Evolutionary conservation across 768 basidiomycete genomes (phyloP), one percentile per base, ranked within the genome.

Genomic region (Rhodotorula toruloides): DNA sequence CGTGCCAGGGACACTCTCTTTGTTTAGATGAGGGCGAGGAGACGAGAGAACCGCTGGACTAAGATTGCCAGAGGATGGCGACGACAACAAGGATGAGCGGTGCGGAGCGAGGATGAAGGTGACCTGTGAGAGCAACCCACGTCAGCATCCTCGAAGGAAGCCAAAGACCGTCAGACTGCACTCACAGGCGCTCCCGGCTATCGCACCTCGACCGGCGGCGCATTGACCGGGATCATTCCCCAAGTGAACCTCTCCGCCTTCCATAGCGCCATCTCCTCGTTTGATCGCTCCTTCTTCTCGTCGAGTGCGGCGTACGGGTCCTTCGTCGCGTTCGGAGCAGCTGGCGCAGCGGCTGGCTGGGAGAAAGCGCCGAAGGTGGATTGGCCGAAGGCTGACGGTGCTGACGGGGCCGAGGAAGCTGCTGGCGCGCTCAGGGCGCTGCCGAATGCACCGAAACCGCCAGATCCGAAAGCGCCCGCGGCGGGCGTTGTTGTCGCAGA

Each of bases 191-290:
- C n/a, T n/a, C n/a, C n/a, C n/a, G n/a, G n/a, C 48, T 61, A 70
- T 29, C 68, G 42, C 6, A 65, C 68, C 17, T 54, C 44, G 7
- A 70, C 19, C 22, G 68, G 68, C 10, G 68, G 68, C 11, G 63
- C 60, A 0, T 25, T 5, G 16, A 70, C 36, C 22, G 68, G 68
- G 5, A 70, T 65, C 52, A 37, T 31, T 11, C 63, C 68, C 68
- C 68, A 70, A 4, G 14, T 34, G 61, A 70, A 70, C 61, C 8
- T 32, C 46, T 50, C 53, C 40, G 49, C 52, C 56, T 21, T 6
- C 63, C 63, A 70, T 22, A 59, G 25, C 17, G 49, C 68, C 60
- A 65, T 50, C 56, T 70, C 68, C 31, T 65, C 63, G 11, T 34
- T 21, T 31, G 56, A 39, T 10, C 56, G 21, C n/a, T 46, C 61